Evolutionary conservation across 805 yeast genomes (phyloP).

Genomic region (Metschnikowia lunata): DNA sequence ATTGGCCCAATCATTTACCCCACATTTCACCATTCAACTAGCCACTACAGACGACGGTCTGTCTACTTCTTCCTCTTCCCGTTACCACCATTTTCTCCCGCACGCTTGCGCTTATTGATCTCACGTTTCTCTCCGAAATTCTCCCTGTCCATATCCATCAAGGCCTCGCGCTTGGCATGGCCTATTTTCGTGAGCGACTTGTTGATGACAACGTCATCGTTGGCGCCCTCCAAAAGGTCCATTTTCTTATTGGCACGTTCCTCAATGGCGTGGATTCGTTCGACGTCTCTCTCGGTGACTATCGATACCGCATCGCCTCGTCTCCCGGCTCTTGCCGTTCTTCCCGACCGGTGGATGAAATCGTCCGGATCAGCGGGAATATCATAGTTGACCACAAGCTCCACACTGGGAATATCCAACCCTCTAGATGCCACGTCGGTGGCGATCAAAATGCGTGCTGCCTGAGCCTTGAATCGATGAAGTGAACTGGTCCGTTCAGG

Average conservation of each 20-base stretch:
- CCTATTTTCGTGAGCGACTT: conserved; percentile 66
- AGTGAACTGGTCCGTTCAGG: conserved; percentile 84
- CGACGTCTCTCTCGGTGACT: conserved; percentile 81
- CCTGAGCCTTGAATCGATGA: conserved; percentile 90
- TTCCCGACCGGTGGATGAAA: conserved; percentile 94
- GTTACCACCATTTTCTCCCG: conserved; percentile 4
- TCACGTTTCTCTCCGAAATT: conserved; percentile 73
- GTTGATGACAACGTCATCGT: conserved; percentile 74
- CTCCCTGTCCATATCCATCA: conserved; percentile 91
- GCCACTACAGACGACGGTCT: no score
- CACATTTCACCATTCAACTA: background rate
- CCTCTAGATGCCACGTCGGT: conserved; percentile 99
- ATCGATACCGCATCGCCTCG: conserved; percentile 78
- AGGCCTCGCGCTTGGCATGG: conserved; percentile 82
- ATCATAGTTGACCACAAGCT: conserved; percentile 84
- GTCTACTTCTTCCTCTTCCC: background rate
- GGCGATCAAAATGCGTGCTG: conserved; percentile 87
- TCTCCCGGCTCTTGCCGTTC: conserved; percentile 98
- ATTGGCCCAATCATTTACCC: background rate
- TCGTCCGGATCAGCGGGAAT: conserved; percentile 96
- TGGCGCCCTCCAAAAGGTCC: conserved; percentile 65
- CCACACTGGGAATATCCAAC: conserved; percentile 90
- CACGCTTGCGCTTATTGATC: conserved; percentile 43
- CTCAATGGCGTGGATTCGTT: conserved; percentile 79
- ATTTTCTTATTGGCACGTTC: conserved; percentile 75